Percentiles rank a stretch among this genome's conserved stretches.
phyloP scores from a whole-genome alignment of 164 flowering plant species.

The Liriodendron chinense region DNA sequence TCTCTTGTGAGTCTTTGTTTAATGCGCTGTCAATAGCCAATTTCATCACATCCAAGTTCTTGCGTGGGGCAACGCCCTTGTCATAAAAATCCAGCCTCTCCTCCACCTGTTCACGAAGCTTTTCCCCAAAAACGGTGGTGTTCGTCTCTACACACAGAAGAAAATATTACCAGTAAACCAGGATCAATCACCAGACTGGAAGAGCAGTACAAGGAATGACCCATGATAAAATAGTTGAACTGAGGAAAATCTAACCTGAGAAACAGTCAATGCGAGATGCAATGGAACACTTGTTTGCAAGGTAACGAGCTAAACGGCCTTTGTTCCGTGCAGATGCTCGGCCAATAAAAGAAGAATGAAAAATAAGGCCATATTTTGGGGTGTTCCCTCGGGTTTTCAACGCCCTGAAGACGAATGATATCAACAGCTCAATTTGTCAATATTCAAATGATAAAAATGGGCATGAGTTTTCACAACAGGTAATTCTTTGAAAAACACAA shows the following conservation, averaged over 20 bases:
- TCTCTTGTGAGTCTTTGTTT: slow-evolving; percentile 35
- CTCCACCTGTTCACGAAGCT: slow-evolving; percentile 94
- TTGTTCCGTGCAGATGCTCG: slow-evolving; percentile 90
- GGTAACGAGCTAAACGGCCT: slow-evolving; percentile 98
- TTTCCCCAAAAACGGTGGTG: slow-evolving; percentile 79
- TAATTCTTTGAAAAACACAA: too few relatives aligned
- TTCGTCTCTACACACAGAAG: slow-evolving; percentile 36
- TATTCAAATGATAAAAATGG: background rate
- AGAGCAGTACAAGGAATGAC: too few relatives aligned
- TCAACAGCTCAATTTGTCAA: background rate
- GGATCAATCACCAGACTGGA: background rate
- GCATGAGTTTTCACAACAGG: background rate
- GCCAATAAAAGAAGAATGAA: slow-evolving; percentile 96
- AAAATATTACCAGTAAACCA: background rate
- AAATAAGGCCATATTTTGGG: slow-evolving; percentile 94
- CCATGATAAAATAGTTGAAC: too few relatives aligned
- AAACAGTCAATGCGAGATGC: slow-evolving; percentile 96
- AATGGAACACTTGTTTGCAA: slow-evolving; percentile 97
- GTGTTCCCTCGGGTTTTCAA: slow-evolving; percentile 94
- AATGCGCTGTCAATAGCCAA: slow-evolving; percentile 53
- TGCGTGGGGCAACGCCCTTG: slow-evolving; percentile 96
- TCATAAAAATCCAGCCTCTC: slow-evolving; percentile 96
- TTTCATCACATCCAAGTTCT: slow-evolving; percentile 96
- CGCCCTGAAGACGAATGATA: slow-evolving; percentile 49
- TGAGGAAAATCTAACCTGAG: slow-evolving; percentile 46